A percentile compares a stretch with the other conserved stretches of the same genome.
These are phyloP conservation scores for Agapanthus africanus DNA, from an alignment of 106 monocot species.

Conservation along the genomic window DNA sequence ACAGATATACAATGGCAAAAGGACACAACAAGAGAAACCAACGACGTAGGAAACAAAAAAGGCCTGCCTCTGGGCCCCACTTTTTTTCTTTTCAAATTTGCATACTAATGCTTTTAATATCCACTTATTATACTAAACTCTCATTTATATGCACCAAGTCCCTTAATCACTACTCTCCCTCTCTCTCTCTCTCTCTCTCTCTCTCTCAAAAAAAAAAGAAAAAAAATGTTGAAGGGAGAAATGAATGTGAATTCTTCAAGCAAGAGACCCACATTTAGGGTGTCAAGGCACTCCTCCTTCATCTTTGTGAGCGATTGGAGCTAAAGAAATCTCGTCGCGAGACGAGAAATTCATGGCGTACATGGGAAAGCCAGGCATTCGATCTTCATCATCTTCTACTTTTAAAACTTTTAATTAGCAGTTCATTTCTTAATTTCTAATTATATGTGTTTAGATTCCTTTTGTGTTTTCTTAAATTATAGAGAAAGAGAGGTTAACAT, in stretches of 20 bases:
- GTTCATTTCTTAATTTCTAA: neutral
- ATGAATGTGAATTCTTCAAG: neutral
- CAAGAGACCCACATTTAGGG: neutral
- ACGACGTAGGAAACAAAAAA: conserved; percentile 13
- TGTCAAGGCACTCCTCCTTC: neutral
- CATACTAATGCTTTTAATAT: neutral
- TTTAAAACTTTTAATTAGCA: too few relatives aligned
- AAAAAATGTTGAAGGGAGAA: conserved; percentile 12
- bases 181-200: neutral
- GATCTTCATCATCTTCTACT: neutral
- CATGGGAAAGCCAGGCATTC: conserved; percentile 51
- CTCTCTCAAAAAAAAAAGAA: too few relatives aligned
- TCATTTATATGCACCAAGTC: neutral
- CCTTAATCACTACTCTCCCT: neutral
- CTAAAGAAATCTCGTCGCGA: neutral
- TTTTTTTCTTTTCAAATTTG: neutral
- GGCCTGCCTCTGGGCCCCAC: conserved; percentile 7
- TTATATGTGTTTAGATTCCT: conserved; percentile 1
- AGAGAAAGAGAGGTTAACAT: neutral
- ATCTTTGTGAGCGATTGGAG: neutral
- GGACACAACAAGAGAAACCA: conserved; percentile 1
- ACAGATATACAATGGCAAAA: neutral
- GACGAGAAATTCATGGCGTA: conserved; percentile 39
- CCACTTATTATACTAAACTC: neutral
- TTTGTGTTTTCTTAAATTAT: neutral